These are phyloP conservation scores for Physcomitrium patens DNA, from an alignment of 225 moss, liverwort and hornwort genomes.

Conservation along the genomic window DNA sequence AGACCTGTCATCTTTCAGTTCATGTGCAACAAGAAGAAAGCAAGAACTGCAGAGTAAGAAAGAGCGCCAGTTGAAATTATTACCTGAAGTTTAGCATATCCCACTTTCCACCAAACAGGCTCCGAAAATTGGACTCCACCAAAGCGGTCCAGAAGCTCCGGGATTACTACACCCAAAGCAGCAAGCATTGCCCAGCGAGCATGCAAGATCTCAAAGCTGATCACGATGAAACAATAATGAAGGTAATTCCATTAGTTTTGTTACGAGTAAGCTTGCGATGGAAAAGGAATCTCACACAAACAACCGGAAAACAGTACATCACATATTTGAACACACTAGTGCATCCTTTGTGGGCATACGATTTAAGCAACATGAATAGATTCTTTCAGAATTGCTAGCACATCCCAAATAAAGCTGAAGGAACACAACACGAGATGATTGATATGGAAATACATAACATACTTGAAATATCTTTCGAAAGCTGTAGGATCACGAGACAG, in stretches of 20 bases:
- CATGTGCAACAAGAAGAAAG: background rate
- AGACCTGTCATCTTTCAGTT: constrained; percentile 2
- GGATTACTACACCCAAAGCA: constrained; percentile 85
- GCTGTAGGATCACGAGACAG: constrained; percentile 61
- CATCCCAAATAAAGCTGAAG: constrained; percentile 17
- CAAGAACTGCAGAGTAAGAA: constrained; percentile 2
- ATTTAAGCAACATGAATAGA: background rate
- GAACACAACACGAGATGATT: constrained; percentile 14
- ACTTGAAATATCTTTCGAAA: constrained; percentile 90
- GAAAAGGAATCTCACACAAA: constrained; percentile 8
- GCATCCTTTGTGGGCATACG: no score
- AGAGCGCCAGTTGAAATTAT: background rate
- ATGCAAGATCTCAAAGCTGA: constrained; percentile 90
- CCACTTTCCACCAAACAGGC: constrained; percentile 97
- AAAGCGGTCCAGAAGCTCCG: constrained; percentile 77
- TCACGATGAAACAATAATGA: background rate
- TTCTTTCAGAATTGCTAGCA: constrained; percentile 6
- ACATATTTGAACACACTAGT: background rate
- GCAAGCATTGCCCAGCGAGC: constrained; percentile 99
- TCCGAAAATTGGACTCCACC: constrained; percentile 85
- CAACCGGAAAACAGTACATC: background rate
- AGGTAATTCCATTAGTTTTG: background rate
- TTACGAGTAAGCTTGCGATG: background rate
- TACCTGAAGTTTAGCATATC: constrained; percentile 92
- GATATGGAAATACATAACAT: constrained; percentile 30